A percentile compares a stretch with the other conserved stretches of the same genome.
Evolutionary conservation across 2,329 filamentous ascomycete species (phyloP).

Genomic region (Paecilomyces niveus): DNA sequence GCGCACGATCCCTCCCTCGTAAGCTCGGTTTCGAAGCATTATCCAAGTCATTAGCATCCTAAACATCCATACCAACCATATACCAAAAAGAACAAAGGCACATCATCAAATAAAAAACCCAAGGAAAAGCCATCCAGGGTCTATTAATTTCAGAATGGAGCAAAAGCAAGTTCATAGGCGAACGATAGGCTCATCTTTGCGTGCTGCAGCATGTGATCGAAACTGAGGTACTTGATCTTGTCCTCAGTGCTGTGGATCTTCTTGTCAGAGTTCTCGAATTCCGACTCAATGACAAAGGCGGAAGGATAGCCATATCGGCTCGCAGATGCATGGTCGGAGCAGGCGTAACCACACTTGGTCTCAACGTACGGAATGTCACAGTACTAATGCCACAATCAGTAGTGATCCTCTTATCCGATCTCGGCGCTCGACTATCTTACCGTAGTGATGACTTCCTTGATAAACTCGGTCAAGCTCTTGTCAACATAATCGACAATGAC

Average conservation of each 20-base stretch:
- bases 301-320: conserved; percentile 60
- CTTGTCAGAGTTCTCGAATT: conserved; percentile 55
- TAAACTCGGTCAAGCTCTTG: conserved; percentile 72
- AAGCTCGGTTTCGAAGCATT: background rate
- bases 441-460: conserved; percentile 76
- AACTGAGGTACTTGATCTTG: conserved; percentile 63
- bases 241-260: conserved; percentile 70
- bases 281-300: conserved; percentile 57
- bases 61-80: background rate
- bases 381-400: conserved; percentile 49
- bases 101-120: background rate
- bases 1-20: background rate
- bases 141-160: conserved; percentile 50
- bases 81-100: background rate
- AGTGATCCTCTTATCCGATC: conserved; percentile 2
- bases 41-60: background rate
- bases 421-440: conserved; percentile 27
- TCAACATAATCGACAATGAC: conserved; percentile 93
- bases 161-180: conserved; percentile 76
- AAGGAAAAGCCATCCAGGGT: background rate
- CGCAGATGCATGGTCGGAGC: conserved; percentile 63
- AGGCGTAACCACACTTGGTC: conserved; percentile 83
- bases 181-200: conserved; percentile 76
- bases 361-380: conserved; percentile 81
- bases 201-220: conserved; percentile 89